Evolutionary conservation across 495 filamentous ascomycete species (phyloP), one percentile per base, ranked within the genome.

Genomic region (Lasiosphaeris hirsuta): DNA sequence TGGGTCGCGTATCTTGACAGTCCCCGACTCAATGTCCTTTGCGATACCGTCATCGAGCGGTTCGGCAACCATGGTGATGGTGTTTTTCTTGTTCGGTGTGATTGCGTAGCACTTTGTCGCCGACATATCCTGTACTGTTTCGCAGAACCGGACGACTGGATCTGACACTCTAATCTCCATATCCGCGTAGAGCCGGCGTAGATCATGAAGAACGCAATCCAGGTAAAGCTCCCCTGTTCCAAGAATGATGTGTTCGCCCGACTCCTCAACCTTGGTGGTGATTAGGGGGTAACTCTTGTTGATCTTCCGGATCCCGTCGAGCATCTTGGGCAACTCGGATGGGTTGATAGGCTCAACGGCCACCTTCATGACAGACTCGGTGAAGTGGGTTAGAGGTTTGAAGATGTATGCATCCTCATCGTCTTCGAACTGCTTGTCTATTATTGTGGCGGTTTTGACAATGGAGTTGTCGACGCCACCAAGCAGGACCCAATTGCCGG

Each of bases 141-240:
- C 94, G 72, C 90, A 95, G 78, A 98, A 98, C 33, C 94, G 84
- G 19, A 95, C 97, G 15, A 97, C 95, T 5, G 94, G 94, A 66
- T 98, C 94, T 9, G 94, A 98, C 45, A 98, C 90, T 74, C 96
- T 96, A 72, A 97, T 84, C 66, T 98, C 95, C 94, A 98, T 98
- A 67, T 97, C 92, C n/a, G 93, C 91, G 70, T 96, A 98, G 17
- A 97, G 77, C 23, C 85, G 82, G 47, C 94, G 90, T 11, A 98
- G 81, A 68, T 98, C 94, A 72, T 98, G 92, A 36, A 98, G 84
- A 33, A 97, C 94, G 66, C 93, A 97, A 73, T 98, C 94, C 91
- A 98, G 97, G 75, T 97, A 97, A 7, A 98, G 79, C 67, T 98
- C 94, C 37, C 94, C 94, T 2, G 94, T 97, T 15, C 94, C 94